Percentiles rank a stretch among this genome's conserved stretches.
Conservation (phyloP, 768 basidiomycete genomes). For the Termitomyces sp. region DNA sequence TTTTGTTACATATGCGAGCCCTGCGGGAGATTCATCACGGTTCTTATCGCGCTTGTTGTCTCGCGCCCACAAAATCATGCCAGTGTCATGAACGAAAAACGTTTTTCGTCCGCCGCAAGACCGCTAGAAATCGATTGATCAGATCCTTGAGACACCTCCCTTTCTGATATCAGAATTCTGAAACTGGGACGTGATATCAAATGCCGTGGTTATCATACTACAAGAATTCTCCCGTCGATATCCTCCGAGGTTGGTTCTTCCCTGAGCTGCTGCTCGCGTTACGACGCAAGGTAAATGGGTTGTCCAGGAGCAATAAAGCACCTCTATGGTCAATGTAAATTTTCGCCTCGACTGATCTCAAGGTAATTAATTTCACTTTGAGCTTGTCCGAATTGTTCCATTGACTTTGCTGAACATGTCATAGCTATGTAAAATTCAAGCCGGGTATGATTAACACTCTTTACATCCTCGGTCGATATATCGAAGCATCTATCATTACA, state of each 20-base stretch:
- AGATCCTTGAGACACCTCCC: not conserved
- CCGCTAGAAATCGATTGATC: not conserved
- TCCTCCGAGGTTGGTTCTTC: not conserved
- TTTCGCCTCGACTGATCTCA: not conserved
- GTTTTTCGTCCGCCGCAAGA: constrained; percentile 1
- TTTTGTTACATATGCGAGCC: not conserved
- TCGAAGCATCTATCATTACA: not conserved
- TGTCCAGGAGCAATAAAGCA: too few relatives aligned
- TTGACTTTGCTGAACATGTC: too few relatives aligned
- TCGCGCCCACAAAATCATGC: not conserved
- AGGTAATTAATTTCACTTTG: too few relatives aligned
- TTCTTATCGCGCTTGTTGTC: not conserved
- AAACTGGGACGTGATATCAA: not conserved
- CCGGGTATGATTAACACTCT: not conserved
- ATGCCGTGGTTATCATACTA: too few relatives aligned
- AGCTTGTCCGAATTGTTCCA: not conserved
- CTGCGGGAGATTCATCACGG: not conserved
- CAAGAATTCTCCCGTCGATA: not conserved
- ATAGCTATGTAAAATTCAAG: not conserved
- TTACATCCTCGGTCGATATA: not conserved
- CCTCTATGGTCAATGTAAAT: not conserved
- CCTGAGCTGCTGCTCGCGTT: too few relatives aligned
- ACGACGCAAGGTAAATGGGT: not conserved
- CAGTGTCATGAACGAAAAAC: not conserved
- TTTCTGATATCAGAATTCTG: constrained; percentile 1